A percentile compares a stretch with the other conserved stretches of the same genome.
Conservation (phyloP, 1,284 basidiomycete species). For the Ganoderma multipileum region DNA sequence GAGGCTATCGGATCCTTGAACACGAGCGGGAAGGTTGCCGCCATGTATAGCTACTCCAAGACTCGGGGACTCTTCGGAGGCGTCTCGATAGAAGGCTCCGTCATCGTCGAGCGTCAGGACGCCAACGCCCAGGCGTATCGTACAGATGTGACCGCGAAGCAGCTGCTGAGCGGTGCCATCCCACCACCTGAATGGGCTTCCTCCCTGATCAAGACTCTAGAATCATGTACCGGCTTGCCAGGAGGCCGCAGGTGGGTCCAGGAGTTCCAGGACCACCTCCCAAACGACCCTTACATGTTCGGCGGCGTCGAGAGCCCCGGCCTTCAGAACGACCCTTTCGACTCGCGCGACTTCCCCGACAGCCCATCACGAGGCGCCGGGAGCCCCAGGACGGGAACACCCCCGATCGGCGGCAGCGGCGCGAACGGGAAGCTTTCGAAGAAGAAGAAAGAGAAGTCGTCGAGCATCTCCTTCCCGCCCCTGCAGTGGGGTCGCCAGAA, state of each 20-base stretch:
- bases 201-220: conserved; percentile 75
- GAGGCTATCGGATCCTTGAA: conserved; percentile 91
- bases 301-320: conserved; percentile 53
- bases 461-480: conserved; percentile 62
- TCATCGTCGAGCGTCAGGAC: conserved; percentile 94
- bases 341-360: conserved; percentile 20
- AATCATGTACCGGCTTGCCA: conserved; percentile 75
- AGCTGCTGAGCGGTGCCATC: conserved; percentile 81
- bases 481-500: conserved; percentile 62
- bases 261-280: conserved; percentile 47
- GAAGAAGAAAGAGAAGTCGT: conserved; percentile 55
- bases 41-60: conserved; percentile 97
- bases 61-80: conserved; percentile 91
- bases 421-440: conserved; percentile 39
- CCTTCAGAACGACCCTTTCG: conserved; percentile 40
- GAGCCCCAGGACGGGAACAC: conserved; percentile 3
- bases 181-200: conserved; percentile 82
- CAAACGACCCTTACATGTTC: conserved; percentile 61
- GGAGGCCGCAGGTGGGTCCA: conserved; percentile 73
- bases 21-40: conserved; percentile 87
- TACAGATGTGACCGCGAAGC: conserved; percentile 75
- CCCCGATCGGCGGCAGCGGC: not conserved
- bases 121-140: conserved; percentile 86
- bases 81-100: conserved; percentile 89
- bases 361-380: not conserved